phyloP scores from a whole-genome alignment of 768 basidiomycete species.

The Termitomyces bulborhizus region DNA sequence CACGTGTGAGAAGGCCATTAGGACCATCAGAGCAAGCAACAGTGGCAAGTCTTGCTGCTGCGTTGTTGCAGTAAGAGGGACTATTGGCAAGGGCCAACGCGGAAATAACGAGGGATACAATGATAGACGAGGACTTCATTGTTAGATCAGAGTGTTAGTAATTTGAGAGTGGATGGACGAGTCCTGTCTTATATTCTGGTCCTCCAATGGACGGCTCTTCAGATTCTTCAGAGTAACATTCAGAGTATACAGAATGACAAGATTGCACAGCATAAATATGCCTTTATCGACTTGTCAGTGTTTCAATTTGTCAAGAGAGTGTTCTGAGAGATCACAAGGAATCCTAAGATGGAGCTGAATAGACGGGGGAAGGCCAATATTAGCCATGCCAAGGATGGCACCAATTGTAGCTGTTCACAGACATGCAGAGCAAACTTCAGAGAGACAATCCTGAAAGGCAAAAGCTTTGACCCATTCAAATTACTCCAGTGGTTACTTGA shows the following conservation, averaged over 20 bases:
- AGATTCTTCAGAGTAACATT: not conserved
- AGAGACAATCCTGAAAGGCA: too few species aligned
- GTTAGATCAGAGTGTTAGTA: not conserved
- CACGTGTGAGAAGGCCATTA: slow-evolving; percentile 33
- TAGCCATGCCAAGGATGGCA: too few species aligned
- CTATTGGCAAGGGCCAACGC: not conserved
- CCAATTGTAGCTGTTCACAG: too few species aligned
- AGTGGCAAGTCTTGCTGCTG: slow-evolving; percentile 21
- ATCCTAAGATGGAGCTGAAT: not conserved
- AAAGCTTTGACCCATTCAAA: too few species aligned
- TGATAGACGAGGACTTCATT: slow-evolving; percentile 28
- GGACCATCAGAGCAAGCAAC: slow-evolving; percentile 45
- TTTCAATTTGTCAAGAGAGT: not conserved
- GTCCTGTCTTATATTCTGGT: not conserved
- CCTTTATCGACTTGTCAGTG: not conserved
- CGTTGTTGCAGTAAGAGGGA: slow-evolving; percentile 36
- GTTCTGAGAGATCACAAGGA: not conserved
- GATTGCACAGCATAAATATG: not conserved
- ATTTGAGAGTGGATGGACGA: not conserved
- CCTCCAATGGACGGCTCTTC: not conserved
- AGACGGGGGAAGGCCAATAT: too few species aligned
- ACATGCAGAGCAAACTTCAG: too few species aligned
- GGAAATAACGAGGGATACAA: slow-evolving; percentile 12
- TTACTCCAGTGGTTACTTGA: too few species aligned
- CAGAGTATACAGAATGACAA: not conserved